Conservation (phyloP, 805 yeast species). For the Candida nitratophila region DNA sequence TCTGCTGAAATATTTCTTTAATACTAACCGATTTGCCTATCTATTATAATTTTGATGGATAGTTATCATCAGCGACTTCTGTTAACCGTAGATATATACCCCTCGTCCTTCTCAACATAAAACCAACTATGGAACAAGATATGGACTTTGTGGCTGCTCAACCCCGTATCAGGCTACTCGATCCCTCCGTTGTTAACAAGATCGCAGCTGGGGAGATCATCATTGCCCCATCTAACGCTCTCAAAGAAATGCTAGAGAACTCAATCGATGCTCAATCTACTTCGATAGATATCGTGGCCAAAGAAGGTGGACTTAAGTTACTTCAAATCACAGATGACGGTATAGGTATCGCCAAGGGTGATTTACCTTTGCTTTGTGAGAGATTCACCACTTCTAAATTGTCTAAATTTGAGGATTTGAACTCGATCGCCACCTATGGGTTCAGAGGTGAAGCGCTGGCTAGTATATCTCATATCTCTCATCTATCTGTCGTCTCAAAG, state of each 20-base stretch:
- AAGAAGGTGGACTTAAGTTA: slow-evolving; percentile 86
- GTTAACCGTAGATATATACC: too few species aligned
- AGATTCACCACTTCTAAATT: slow-evolving; percentile 91
- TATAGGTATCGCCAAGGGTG: slow-evolving; percentile 65
- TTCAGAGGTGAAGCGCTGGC: slow-evolving; percentile 97
- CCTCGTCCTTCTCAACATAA: too few species aligned
- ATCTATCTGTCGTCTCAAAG: slow-evolving; percentile 74
- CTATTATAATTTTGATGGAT: too few species aligned
- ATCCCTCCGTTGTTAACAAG: slow-evolving; percentile 67
- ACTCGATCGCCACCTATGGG: slow-evolving; percentile 72
- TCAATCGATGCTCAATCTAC: slow-evolving; percentile 82
- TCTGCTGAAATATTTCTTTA: too few species aligned
- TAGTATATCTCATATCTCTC: slow-evolving; percentile 84
- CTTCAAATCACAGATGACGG: slow-evolving; percentile 91
- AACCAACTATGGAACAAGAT: too few species aligned
- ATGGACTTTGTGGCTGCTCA: too few species aligned
- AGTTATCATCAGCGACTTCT: too few species aligned
- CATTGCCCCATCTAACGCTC: slow-evolving; percentile 87
- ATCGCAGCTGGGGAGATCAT: slow-evolving; percentile 98
- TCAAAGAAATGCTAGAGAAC: slow-evolving; percentile 90
- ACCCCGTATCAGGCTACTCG: slow-evolving; percentile 32
- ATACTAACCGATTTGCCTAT: too few species aligned
- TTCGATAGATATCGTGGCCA: slow-evolving; percentile 67
- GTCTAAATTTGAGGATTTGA: slow-evolving; percentile 64
- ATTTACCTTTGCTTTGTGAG: slow-evolving; percentile 75